Conservation (phyloP, 2,329 filamentous ascomycete genomes). For the Diaporthe citrichinensis region DNA sequence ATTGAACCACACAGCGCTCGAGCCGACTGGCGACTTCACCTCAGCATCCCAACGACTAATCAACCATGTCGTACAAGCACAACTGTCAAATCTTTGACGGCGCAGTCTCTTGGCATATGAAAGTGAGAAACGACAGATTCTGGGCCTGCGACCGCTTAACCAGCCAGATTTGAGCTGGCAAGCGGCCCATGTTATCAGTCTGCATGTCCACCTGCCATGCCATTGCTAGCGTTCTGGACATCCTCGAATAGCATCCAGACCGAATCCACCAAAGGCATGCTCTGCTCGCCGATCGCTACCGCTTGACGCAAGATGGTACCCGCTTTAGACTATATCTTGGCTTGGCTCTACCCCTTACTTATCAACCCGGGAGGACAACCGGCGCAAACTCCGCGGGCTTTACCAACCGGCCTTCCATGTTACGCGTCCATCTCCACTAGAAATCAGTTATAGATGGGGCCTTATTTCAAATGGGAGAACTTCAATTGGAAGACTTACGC, state of each 20-base stretch:
- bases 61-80: neutral
- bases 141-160: neutral
- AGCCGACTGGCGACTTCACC: neutral
- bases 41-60: no score
- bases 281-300: neutral
- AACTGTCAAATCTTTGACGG: neutral
- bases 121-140: neutral
- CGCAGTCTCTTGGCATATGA: neutral
- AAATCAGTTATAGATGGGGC: neutral
- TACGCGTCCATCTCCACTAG: constrained; percentile 19
- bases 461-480: constrained; percentile 8
- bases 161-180: neutral
- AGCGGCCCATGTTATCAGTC: neutral
- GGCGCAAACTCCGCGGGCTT: neutral
- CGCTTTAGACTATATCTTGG: constrained; percentile 18
- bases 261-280: neutral
- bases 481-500: constrained; percentile 7
- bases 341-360: constrained; percentile 8
- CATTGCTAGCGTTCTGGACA: neutral
- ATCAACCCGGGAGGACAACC: neutral
- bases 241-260: neutral
- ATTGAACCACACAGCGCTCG: neutral
- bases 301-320: neutral
- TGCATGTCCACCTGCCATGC: neutral
- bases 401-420: neutral